Evolutionary conservation across 331 rosid species (phyloP), one percentile per base, ranked within the genome.

Genomic region (Pyracantha coccinea): DNA sequence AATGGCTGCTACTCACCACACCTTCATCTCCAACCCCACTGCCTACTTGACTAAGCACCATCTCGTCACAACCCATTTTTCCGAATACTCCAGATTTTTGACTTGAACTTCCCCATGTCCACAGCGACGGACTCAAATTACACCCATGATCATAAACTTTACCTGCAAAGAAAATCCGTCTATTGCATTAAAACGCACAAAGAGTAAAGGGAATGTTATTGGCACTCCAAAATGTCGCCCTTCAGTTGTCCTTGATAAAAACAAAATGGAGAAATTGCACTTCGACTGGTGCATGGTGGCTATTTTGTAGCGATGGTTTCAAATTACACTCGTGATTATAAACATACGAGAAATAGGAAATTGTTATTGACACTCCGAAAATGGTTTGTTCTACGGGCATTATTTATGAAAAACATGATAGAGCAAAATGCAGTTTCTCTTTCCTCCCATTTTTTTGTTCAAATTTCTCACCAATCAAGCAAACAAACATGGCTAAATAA

Each of bases 101-200:
- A 85, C 85, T 86, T 33, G 90, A 75, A 83, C 89, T 8, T 17
- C 68, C 87, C 97, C 97, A 85, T 63, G 87, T 35, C 91, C 97
- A 90, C 63, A 85, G 50, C 1, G 93, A 83, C 6, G 93, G 88
- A 77, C 83, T 91, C 87, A 91, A 75, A 72, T 78, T 84, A 88
- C 95, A 88, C 35, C 97, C 96, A 73, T 88, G 77, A 77, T 73
- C 88, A 68, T 90, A 87, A 76, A 86, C 85, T 80, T 86, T 89
- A 75, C 92, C 97, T 90, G 83, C 74, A 27, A 20, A 69, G 8
- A 67, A 79, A 57, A 61, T 15, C 41, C 7, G 11, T 31, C 12
- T 11, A 63, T 19, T 29, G 32, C 32, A 19, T 32, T 4, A 27
- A 27, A 61, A 24, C 31, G 16, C 31, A 13, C 21, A 57, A 14